phyloP scores from a whole-genome alignment of 2,329 filamentous ascomycete genomes.

The Ceratocystis cacaofunesta region DNA sequence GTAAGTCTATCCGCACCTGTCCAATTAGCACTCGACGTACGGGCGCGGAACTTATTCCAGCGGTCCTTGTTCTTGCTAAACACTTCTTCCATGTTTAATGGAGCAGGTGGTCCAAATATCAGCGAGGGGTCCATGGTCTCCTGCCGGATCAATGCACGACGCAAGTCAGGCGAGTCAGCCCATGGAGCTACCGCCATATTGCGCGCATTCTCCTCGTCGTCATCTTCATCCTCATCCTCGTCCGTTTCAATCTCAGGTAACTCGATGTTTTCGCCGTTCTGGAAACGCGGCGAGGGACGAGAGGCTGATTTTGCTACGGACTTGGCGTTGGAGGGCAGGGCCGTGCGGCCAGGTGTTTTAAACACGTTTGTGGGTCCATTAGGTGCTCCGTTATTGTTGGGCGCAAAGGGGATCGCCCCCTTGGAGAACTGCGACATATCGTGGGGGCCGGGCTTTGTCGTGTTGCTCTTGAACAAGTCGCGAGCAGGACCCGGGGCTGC shows the following conservation, averaged over 20 bases:
- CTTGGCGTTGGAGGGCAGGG: conserved; percentile 30
- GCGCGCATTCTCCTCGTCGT: conserved; percentile 28
- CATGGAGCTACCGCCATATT: conserved; percentile 37
- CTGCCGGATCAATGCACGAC: conserved; percentile 60
- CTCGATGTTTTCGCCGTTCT: conserved; percentile 77
- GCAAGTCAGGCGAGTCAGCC: conserved; percentile 77
- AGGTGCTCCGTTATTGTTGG: conserved; percentile 36
- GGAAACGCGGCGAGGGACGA: conserved; percentile 68
- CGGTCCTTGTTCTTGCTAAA: conserved; percentile 80
- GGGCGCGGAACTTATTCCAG: conserved; percentile 72
- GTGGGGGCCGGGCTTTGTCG: conserved; percentile 39
- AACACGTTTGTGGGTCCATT: conserved; percentile 31
- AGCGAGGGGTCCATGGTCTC: conserved; percentile 70
- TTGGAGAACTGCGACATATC: conserved; percentile 82
- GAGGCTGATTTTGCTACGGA: conserved; percentile 45
- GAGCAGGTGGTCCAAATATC: conserved; percentile 78
- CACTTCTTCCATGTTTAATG: conserved; percentile 90
- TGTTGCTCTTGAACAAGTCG: conserved; percentile 50
- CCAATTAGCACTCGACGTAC: conserved; percentile 95
- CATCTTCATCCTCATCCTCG: conserved; percentile 67
- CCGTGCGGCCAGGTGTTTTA: conserved; percentile 53
- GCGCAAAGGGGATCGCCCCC: conserved; percentile 77
- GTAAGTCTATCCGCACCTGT: conserved; percentile 66
- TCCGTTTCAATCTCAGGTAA: conserved; percentile 93
- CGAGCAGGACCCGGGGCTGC: conserved; percentile 37